These are phyloP conservation scores for Blakeslea trispora DNA, from an alignment of 371 early-diverging fungal species.

Conservation along the genomic window DNA sequence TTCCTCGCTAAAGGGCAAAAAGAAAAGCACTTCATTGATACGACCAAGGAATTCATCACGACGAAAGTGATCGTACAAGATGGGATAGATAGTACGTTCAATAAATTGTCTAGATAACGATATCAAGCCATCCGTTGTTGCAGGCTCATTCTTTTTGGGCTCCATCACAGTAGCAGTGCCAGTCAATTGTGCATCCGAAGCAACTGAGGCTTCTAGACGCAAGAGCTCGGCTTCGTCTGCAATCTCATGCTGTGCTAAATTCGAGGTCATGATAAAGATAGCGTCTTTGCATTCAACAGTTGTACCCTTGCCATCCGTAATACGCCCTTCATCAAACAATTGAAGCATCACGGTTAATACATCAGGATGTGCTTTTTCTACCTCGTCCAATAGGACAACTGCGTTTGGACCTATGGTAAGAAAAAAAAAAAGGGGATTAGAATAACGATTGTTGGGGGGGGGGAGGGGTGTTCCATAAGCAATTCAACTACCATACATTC, in stretches of 20 bases:
- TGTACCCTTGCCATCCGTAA: conserved; percentile 71
- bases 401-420: conserved; percentile 59
- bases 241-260: conserved; percentile 70
- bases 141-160: conserved; percentile 35
- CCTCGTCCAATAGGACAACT: conserved; percentile 58
- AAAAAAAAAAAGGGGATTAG: background rate
- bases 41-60: conserved; percentile 67
- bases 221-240: conserved; percentile 58
- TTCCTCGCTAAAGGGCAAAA: conserved; percentile 57
- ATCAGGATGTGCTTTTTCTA: conserved; percentile 73
- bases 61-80: conserved; percentile 56
- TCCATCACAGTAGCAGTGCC: conserved; percentile 29
- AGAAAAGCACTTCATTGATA: conserved; percentile 63
- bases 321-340: conserved; percentile 73
- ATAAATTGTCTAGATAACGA: conserved; percentile 54
- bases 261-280: conserved; percentile 75
- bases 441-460: too few relatives aligned
- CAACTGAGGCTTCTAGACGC: conserved; percentile 52
- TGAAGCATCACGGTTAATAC: conserved; percentile 68
- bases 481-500: conserved; percentile 45
- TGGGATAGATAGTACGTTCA: conserved; percentile 59
- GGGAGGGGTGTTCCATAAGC: too few relatives aligned
- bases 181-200: conserved; percentile 44
- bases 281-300: conserved; percentile 67
- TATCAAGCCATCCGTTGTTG: conserved; percentile 30